Base-by-base conservation (phyloP, 108 stramenopile species). In the Nitzschia sp. region DNA sequence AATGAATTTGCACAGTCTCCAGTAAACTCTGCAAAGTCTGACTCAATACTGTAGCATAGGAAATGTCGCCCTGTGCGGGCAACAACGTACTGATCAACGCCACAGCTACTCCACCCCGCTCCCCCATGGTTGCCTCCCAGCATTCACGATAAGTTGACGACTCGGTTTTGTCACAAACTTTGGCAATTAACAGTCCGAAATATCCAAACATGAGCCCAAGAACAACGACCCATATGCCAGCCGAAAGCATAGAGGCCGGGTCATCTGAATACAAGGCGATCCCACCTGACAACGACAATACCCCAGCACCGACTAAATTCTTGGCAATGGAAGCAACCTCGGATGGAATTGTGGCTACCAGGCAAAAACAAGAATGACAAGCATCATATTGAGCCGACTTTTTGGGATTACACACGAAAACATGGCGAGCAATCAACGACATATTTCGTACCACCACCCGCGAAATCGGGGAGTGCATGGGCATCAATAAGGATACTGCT, bases 291-390 rank as follows among this genome's bases (percentile, higher is more conserved):
- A 96, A 70, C 9, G 88, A 84, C 26, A 96, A 83, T 21, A 92
- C 91, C 23, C 95, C 95, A 1, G 87, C 84, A 36, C 92, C 95
- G 6, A 90, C 56, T 35, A 94, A 46, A 70, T 91, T 94, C 79
- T 96, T 96, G 34, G 81, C 68, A 26, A 96, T 61, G 71, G 35
- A 46, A 27, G 54, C 42, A 23, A 69, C 56, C 23, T 59, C 55
- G 24, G 55, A 47, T 1, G 29, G 35, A 17, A 69, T 25, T 4
- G 66, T 38, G n/a, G 66, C 66, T 47, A 15, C 15, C 11, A 15
- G 38, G 38, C 8, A 8, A 42, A 54, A 19, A 21, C 17, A 13
- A 62, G 5, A 15, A 62, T 21, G 35, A 62, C 21, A 18, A 46
- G 46, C 42, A 23, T 23, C 21, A 38, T n/a, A n/a, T n/a, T n/a